phyloP scores from a whole-genome alignment of 1,139 yeast species.

The Debaryomyces nepalensis region DNA sequence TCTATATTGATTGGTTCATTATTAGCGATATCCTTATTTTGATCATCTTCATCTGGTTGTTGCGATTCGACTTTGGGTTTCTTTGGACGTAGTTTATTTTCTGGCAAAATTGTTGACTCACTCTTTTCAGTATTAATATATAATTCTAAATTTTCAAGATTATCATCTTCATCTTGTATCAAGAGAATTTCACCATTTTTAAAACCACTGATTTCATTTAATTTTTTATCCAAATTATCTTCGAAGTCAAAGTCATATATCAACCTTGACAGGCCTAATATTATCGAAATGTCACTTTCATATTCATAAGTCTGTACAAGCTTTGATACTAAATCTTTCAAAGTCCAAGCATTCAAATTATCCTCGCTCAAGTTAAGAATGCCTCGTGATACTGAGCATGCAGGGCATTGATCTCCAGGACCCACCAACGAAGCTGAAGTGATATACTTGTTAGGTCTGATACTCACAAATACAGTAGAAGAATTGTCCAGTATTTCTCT shows the following conservation, averaged over 20 bases:
- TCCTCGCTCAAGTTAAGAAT: conserved; percentile 26
- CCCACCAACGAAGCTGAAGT: conserved; percentile 62
- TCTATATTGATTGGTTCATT: conserved; percentile 14
- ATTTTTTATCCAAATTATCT: conserved; percentile 60
- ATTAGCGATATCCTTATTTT: conserved; percentile 17
- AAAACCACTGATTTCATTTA: conserved; percentile 59
- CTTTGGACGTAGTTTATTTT: conserved; percentile 29
- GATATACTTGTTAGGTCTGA: conserved; percentile 69
- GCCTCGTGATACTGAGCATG: conserved; percentile 68
- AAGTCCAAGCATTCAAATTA: conserved; percentile 21
- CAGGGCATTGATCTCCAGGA: conserved; percentile 73
- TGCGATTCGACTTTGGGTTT: conserved; percentile 15
- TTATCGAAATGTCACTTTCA: conserved; percentile 68
- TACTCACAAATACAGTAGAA: conserved; percentile 67
- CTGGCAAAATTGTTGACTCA: conserved; percentile 26
- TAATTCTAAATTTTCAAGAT: conserved; percentile 70
- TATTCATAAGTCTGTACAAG: conserved; percentile 57
- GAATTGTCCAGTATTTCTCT: conserved; percentile 27
- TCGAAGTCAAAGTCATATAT: conserved; percentile 89
- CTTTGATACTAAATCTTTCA: conserved; percentile 50
- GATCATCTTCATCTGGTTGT: conserved; percentile 21
- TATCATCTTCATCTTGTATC: conserved; percentile 79
- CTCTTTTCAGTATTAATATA: conserved; percentile 43
- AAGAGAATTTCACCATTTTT: conserved; percentile 62
- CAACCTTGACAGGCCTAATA: conserved; percentile 62